Base-by-base conservation (phyloP, 2,329 filamentous ascomycete genomes). In the Pseudogymnoascus sp. region DNA sequence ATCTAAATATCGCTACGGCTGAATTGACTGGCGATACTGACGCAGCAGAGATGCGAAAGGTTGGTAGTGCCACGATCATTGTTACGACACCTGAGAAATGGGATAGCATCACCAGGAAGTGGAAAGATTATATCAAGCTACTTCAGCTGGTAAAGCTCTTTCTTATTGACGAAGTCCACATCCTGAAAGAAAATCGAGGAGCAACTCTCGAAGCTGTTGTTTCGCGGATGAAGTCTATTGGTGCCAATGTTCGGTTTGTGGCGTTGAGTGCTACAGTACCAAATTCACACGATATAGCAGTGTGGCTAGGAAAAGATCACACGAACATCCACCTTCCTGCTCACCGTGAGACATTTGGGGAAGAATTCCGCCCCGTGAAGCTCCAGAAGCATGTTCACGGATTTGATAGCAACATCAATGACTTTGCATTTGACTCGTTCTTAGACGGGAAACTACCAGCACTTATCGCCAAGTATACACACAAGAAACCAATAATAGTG, bases 71-170 rank as follows among this genome's bases (percentile, higher is more conserved):
- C 2, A 87, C 87, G 55, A 90, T 96, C 66, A 93, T 96, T 67
- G 82, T 96, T 65, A 95, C 91, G 0, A 96, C 91, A 0, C 91
- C 91, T 0, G 91, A 96, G 74, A 96, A 96, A 71, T 96, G 91
- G 91, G 91, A 96, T 71, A 93, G 90, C 64, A 87, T 95, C 72
- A 96, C 91, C 0, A 81, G 91, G 16, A 93, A 91, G 71, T 96
- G 91, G 91, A 86, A 87, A 68, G 91, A 96, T 68, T 88, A 96
- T 69, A 81, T 82, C 61, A 88, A 81, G 66, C 77, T 96, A 16
- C 84, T 96, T 74, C 83, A 88, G 63, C 80, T 93, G 65, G 84
- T 96, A 52, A 89, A 88, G 64, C 77, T 96, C 0, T 91, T 95
- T 65, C 80, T 96, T 18, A 92, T 96, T 62, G 91, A 96, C 68